A percentile compares a stretch with the other conserved stretches of the same genome.
phyloP scores from a whole-genome alignment of 2,329 filamentous ascomycete genomes.

The Cephalotrichum gorgonifer region DNA sequence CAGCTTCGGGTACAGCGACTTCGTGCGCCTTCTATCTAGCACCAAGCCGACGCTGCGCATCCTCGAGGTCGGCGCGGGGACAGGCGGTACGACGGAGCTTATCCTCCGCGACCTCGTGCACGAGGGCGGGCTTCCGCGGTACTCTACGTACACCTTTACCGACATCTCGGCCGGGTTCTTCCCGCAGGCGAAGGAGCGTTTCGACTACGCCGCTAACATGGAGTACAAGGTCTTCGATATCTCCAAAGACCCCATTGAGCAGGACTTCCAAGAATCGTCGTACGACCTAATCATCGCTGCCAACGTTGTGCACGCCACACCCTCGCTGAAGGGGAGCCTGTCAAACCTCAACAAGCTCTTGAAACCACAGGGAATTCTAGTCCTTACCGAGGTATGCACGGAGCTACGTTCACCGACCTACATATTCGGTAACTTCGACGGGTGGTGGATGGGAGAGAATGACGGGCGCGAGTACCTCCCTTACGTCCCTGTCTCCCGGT shows the following conservation, averaged over 20 bases:
- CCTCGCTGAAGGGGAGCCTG: conserved; percentile 13
- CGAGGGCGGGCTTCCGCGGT: conserved; percentile 9
- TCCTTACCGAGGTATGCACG: conserved; percentile 15
- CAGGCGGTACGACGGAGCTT: conserved; percentile 20
- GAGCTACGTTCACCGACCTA: conserved; percentile 5
- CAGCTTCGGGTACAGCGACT: neutral
- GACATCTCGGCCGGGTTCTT: conserved; percentile 28
- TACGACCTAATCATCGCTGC: conserved; percentile 18
- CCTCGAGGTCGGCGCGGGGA: conserved; percentile 29
- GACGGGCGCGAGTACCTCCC: conserved; percentile 16
- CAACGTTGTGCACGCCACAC: conserved; percentile 18
- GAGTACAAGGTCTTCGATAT: conserved; percentile 16
- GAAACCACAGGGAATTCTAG: conserved; percentile 16
- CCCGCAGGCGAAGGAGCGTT: conserved; percentile 11
- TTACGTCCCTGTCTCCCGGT: conserved; percentile 13
- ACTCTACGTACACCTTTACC: conserved; percentile 25
- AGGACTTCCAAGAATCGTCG: conserved; percentile 9
- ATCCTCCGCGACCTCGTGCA: conserved; percentile 19
- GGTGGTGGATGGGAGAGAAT: conserved; percentile 23
- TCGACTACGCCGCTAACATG: conserved; percentile 7
- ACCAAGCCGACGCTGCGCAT: conserved; percentile 20
- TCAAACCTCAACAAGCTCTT: conserved; percentile 12
- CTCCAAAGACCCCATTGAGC: neutral
- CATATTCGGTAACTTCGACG: conserved; percentile 14
- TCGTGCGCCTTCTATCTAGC: conserved; percentile 8